These are phyloP conservation scores for Epichloe uncinata DNA, from an alignment of 2,329 filamentous ascomycete genomes.

Conservation along the genomic window DNA sequence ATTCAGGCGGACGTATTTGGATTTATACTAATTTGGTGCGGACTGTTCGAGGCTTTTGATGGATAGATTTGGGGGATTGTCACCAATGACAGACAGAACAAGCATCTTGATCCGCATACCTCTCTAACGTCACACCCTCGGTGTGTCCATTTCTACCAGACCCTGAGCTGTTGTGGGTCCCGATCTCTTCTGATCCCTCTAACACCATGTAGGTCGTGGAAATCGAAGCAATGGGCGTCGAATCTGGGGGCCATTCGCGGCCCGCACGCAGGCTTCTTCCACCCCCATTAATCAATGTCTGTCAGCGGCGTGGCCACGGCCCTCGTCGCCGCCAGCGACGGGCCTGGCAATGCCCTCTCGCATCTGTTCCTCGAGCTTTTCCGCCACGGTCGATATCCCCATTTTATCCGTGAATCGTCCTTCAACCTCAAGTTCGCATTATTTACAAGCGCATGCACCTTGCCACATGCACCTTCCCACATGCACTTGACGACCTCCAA, in stretches of 20 bases:
- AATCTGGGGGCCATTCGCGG: slow-evolving; percentile 13
- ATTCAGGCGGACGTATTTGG: no score
- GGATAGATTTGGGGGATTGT: no score
- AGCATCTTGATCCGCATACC: background rate
- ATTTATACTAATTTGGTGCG: no score
- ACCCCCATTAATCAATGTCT: background rate
- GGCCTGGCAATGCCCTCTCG: slow-evolving; percentile 3
- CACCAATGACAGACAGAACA: no score
- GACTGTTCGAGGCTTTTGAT: no score
- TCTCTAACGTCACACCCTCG: background rate
- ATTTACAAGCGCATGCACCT: background rate
- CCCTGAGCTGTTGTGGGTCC: slow-evolving; percentile 14
- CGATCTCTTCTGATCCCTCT: slow-evolving; percentile 18
- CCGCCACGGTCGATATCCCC: background rate
- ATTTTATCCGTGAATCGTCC: background rate
- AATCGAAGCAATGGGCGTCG: slow-evolving; percentile 22
- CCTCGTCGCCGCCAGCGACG: background rate
- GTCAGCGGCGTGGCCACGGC: background rate
- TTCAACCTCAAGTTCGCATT: background rate
- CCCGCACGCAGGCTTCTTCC: slow-evolving; percentile 3
- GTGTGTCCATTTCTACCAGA: slow-evolving; percentile 1
- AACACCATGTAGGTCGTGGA: slow-evolving; percentile 13
- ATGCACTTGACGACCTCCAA: background rate
- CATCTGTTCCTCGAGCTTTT: background rate
- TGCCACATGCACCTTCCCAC: background rate